A percentile compares a stretch with the other conserved stretches of the same genome.
Evolutionary conservation across 495 filamentous ascomycete genomes (phyloP).

Genomic region (Penicillium turbatum): DNA sequence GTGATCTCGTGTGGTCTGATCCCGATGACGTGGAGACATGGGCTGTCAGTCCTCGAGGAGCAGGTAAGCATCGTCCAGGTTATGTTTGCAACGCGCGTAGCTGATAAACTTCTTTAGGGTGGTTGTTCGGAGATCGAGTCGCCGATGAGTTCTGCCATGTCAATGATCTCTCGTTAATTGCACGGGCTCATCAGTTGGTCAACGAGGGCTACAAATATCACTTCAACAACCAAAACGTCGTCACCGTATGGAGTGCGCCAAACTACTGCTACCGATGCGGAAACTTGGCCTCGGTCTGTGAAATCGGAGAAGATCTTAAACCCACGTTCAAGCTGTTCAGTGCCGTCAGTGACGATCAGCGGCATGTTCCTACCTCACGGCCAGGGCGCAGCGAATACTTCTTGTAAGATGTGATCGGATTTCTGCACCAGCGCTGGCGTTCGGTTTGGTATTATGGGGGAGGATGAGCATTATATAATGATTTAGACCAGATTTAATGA

Average conservation of each 20-base stretch:
- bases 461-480: constrained; percentile 39
- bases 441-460: constrained; percentile 20
- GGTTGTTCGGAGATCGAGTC: constrained; percentile 97
- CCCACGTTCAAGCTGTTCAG: constrained; percentile 93
- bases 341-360: constrained; percentile 86
- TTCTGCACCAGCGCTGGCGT: constrained; percentile 43
- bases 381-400: constrained; percentile 91
- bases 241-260: constrained; percentile 98
- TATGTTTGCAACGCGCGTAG: not conserved
- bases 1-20: constrained; percentile 97
- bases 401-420: constrained; percentile 54
- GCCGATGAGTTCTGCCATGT: constrained; percentile 99
- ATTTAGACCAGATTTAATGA: constrained; percentile 33
- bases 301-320: constrained; percentile 75
- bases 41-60: constrained; percentile 91
- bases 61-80: constrained; percentile 45
- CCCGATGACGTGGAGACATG: constrained; percentile 98
- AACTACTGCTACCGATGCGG: constrained; percentile 99
- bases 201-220: constrained; percentile 99
- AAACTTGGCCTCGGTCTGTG: constrained; percentile 96
- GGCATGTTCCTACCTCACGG: constrained; percentile 77
- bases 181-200: constrained; percentile 92
- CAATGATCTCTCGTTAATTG: constrained; percentile 91
- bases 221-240: constrained; percentile 90
- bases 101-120: constrained; percentile 46